These are phyloP conservation scores for Plasmodium cynomolgi DNA, from an alignment of 169 alveolate species.

Conservation along the genomic window DNA sequence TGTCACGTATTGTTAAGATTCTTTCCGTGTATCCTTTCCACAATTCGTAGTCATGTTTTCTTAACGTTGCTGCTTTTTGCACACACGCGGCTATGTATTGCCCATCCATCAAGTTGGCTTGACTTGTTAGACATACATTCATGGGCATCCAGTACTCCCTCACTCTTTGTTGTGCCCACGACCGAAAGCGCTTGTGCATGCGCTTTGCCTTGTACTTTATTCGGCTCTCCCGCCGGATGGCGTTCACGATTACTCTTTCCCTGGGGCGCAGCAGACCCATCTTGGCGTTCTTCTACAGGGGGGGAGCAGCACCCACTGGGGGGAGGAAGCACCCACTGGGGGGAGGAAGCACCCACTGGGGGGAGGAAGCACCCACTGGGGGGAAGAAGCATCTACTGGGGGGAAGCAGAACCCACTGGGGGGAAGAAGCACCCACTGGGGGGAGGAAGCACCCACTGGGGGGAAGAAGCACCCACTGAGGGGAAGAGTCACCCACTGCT, in stretches of 20 bases:
- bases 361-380: background rate
- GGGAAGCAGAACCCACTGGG: background rate
- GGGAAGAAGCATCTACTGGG: background rate
- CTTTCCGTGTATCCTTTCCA: constrained; percentile 80
- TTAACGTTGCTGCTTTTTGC: constrained; percentile 88
- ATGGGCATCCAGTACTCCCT: constrained; percentile 89
- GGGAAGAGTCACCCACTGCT: background rate
- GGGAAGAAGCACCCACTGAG: background rate
- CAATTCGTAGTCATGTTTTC: constrained; percentile 85
- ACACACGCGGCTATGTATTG: constrained; percentile 84
- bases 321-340: background rate
- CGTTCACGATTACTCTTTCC: constrained; percentile 83
- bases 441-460: background rate
- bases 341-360: background rate
- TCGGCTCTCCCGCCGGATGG: constrained; percentile 84
- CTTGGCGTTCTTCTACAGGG: background rate
- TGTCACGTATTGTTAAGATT: constrained; percentile 79
- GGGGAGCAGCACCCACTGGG: no score
- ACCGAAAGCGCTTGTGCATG: constrained; percentile 89
- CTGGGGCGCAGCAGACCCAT: constrained; percentile 87
- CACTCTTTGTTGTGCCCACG: constrained; percentile 90
- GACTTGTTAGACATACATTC: constrained; percentile 85
- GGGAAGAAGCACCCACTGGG: background rate
- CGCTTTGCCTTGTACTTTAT: constrained; percentile 83
- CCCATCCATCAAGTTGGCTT: constrained; percentile 84